Conservation (phyloP, 108 stramenopile species). For the Cyclostephanos invisitatus region DNA sequence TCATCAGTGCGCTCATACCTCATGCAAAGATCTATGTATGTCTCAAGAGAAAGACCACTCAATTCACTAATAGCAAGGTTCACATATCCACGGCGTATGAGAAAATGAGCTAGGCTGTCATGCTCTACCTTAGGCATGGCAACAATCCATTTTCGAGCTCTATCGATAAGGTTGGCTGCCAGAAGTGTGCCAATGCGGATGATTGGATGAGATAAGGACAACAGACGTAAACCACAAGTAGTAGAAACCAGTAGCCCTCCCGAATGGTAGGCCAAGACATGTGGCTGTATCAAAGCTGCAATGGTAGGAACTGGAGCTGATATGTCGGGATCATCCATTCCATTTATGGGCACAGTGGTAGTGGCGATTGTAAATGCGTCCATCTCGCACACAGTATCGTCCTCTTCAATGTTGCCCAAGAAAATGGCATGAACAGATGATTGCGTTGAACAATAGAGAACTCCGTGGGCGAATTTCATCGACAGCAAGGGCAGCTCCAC, state of each 20-base stretch:
- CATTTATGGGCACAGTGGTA: slow-evolving; percentile 38
- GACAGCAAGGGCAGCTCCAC: slow-evolving; percentile 53
- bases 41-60: slow-evolving; percentile 71
- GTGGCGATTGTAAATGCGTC: slow-evolving; percentile 72
- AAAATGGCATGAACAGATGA: slow-evolving; percentile 71
- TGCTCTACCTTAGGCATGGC: slow-evolving; percentile 58
- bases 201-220: slow-evolving; percentile 64
- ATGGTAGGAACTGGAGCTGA: slow-evolving; percentile 25
- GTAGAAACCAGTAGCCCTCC: slow-evolving; percentile 80
- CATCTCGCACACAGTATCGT: slow-evolving; percentile 57
- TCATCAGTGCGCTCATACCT: slow-evolving; percentile 61
- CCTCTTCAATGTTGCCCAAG: slow-evolving; percentile 62
- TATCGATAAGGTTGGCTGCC: slow-evolving; percentile 58
- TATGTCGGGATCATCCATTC: slow-evolving; percentile 18
- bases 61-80: slow-evolving; percentile 61
- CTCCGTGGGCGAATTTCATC: slow-evolving; percentile 76
- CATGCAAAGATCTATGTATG: slow-evolving; percentile 71
- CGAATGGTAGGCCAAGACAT: slow-evolving; percentile 71
- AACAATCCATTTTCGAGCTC: slow-evolving; percentile 78
- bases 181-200: slow-evolving; percentile 76
- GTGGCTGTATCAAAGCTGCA: slow-evolving; percentile 60
- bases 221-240: slow-evolving; percentile 53
- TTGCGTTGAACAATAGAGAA: slow-evolving; percentile 71
- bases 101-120: slow-evolving; percentile 68
- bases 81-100: slow-evolving; percentile 71